phyloP scores from a whole-genome alignment of 345 rosid genomes.

The Capsella bursapastoris region DNA sequence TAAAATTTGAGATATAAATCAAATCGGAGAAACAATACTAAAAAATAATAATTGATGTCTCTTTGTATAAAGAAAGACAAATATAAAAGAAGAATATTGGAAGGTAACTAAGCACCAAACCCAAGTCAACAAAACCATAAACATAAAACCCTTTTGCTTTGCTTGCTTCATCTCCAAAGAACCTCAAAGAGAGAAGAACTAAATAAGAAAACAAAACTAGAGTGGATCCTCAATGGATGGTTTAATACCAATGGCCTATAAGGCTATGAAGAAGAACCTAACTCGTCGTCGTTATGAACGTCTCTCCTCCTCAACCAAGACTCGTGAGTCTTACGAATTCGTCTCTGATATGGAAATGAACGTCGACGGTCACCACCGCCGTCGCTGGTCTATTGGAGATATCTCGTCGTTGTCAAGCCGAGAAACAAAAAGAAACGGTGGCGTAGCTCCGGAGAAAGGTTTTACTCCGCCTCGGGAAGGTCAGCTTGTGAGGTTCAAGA shows the following conservation, averaged over 20 bases:
- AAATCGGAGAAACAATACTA: constrained; percentile 7
- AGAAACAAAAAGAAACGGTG: constrained; percentile 27
- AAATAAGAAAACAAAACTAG: not conserved
- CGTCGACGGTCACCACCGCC: constrained; percentile 46
- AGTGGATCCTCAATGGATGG: constrained; percentile 68
- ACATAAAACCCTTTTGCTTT: constrained; percentile 5
- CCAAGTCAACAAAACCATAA: constrained; percentile 3
- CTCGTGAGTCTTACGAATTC: constrained; percentile 45
- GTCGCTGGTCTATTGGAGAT: constrained; percentile 60
- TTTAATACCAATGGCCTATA: constrained; percentile 69
- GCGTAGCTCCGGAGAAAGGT: constrained; percentile 20
- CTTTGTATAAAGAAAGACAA: constrained; percentile 35
- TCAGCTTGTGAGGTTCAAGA: constrained; percentile 63
- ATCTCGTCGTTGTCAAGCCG: constrained; percentile 43
- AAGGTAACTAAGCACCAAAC: constrained; percentile 31
- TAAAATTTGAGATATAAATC: not conserved
- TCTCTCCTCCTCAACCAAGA: constrained; percentile 57
- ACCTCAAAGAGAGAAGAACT: not conserved
- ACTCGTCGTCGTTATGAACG: constrained; percentile 72
- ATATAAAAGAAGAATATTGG: constrained; percentile 30
- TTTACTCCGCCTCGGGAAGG: constrained; percentile 37
- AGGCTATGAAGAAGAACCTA: constrained; percentile 65
- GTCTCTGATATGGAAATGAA: constrained; percentile 20
- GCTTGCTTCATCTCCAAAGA: constrained; percentile 22
- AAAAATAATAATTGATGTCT: not conserved